A percentile compares a stretch with the other conserved stretches of the same genome.
These are phyloP conservation scores for Lichtheimia ramosa DNA, from an alignment of 371 early-diverging fungal species.

Conservation along the genomic window DNA sequence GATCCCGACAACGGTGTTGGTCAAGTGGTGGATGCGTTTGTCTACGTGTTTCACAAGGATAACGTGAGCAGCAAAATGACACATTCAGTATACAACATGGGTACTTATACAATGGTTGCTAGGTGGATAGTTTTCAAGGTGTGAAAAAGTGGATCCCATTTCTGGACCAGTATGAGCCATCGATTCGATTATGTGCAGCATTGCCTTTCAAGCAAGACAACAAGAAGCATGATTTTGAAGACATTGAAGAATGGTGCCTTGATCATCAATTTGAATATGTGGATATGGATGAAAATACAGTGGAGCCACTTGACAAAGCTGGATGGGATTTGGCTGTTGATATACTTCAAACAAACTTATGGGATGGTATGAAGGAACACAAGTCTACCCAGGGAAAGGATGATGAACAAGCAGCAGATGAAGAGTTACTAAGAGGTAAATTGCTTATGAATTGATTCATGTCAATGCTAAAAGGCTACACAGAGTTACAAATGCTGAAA, in stretches of 20 bases:
- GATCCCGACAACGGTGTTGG: constrained; percentile 54
- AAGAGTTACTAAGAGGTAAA: not conserved
- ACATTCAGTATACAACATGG: constrained; percentile 1
- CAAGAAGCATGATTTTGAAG: not conserved
- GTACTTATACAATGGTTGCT: constrained; percentile 2
- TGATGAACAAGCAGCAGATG: not conserved
- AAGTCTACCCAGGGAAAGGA: not conserved
- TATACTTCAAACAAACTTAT: constrained; percentile 69
- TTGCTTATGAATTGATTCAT: not conserved
- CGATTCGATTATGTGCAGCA: constrained; percentile 60
- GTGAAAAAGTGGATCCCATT: constrained; percentile 57
- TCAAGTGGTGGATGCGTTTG: constrained; percentile 65
- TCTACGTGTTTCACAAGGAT: constrained; percentile 62
- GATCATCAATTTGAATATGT: constrained; percentile 67
- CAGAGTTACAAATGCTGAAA: constrained; percentile 14
- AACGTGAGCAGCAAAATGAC: constrained; percentile 26
- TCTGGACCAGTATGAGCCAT: constrained; percentile 53
- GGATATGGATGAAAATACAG: constrained; percentile 46
- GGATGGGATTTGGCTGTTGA: constrained; percentile 50
- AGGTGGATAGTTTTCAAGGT: constrained; percentile 55
- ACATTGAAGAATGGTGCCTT: constrained; percentile 54
- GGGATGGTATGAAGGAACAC: constrained; percentile 64
- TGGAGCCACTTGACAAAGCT: constrained; percentile 33
- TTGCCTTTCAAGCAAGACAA: constrained; percentile 18
- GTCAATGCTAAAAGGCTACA: no score